Evolutionary conservation across 768 basidiomycete species (phyloP), one percentile per base, ranked within the genome.

Genomic region (Suillus discolor): DNA sequence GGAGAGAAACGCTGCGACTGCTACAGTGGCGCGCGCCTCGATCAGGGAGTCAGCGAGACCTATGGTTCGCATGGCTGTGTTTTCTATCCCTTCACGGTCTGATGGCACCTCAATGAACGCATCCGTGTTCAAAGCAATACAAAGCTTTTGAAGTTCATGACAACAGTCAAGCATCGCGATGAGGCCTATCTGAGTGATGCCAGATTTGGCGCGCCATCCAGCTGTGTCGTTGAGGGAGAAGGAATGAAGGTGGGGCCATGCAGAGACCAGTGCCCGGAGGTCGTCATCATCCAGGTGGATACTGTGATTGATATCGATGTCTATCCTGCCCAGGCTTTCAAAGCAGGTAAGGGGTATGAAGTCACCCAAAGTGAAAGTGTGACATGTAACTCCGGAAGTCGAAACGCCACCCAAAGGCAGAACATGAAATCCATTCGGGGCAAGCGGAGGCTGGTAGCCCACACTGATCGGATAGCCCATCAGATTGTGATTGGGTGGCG

Each of bases 1-100:
- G 6, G 63, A 64, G 25, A 64, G 57, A 42, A 64, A 64, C n/a
- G 63, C 63, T 23, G 63, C 63, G 12, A 64, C 41, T 31, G 55
- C 25, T n/a, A 60, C 45, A 31, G 57, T 45, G 20, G 36, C 13
- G 31, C 28, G 16, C 6, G 28, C 11, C 15, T 39, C 53, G n/a
- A 64, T 42, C 16, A 38, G 2, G 16, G 63, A 64, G 44, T 64
- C 63, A 2, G 44, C 31, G 18, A 64, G 41, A 42, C 59, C 59
- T 44, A 60, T 18, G 18, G 25, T 60, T 42, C 28, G 59, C 18
- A 60, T 3, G 18, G 39, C 41, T 44, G 25, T 60, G 28, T 60
- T 60, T 42, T 60, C 59, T 41, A 60, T 12, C 18, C 59, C 59
- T 28, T 31, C 41, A 28, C 59, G 39, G 11, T 60, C 41, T 42